phyloP scores from a whole-genome alignment of 2,329 filamentous ascomycete species.

The Amauroascus verrucosus region DNA sequence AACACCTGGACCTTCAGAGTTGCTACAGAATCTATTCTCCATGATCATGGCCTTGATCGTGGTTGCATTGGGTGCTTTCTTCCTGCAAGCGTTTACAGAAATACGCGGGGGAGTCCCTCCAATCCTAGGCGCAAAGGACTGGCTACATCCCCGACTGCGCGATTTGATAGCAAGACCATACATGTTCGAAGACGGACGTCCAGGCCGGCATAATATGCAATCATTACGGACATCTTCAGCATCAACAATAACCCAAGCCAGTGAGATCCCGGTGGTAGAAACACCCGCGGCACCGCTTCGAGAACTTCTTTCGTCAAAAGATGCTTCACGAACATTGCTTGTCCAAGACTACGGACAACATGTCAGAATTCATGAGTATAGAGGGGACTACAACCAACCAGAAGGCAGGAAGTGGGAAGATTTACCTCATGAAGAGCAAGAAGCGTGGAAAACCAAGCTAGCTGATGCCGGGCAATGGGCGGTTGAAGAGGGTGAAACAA shows the following conservation, averaged over 20 bases:
- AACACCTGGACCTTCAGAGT: constrained; percentile 46
- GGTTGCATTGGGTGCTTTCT: constrained; percentile 51
- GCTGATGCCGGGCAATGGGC: constrained; percentile 65
- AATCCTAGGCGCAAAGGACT: constrained; percentile 45
- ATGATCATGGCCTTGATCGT: constrained; percentile 51
- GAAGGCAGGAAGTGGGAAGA: constrained; percentile 54
- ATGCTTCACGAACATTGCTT: constrained; percentile 16
- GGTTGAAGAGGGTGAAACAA: constrained; percentile 64
- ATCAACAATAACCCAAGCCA: constrained; percentile 13
- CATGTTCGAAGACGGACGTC: constrained; percentile 22
- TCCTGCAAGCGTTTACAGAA: constrained; percentile 54
- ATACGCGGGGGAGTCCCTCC: constrained; percentile 49
- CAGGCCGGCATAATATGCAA: constrained; percentile 17
- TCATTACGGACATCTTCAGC: constrained; percentile 12
- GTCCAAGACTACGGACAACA: constrained; percentile 13
- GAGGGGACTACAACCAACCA: not conserved
- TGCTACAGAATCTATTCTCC: constrained; percentile 45
- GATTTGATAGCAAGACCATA: constrained; percentile 34
- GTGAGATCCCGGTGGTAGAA: not conserved
- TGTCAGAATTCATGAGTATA: constrained; percentile 1
- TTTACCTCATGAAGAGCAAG: constrained; percentile 51
- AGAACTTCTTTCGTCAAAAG: constrained; percentile 24
- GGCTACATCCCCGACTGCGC: constrained; percentile 46
- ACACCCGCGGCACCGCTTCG: constrained; percentile 19
- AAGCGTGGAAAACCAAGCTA: constrained; percentile 59